Percentiles rank a stretch among this genome's conserved stretches.
Conservation (phyloP, 495 filamentous ascomycete species). For the Penicillium daleae region DNA sequence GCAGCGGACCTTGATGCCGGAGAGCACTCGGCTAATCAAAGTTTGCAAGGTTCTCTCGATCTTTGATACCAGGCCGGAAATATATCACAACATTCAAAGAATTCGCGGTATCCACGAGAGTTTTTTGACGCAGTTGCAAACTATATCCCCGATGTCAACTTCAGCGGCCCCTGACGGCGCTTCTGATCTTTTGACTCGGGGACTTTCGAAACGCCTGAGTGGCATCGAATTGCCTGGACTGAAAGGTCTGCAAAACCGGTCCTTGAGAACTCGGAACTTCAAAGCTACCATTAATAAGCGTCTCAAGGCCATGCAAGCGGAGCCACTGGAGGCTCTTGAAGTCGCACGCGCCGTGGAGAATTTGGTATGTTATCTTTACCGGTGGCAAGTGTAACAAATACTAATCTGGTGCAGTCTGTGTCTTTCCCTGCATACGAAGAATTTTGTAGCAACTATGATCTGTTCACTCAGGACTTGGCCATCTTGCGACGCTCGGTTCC, state of each 20-base stretch:
- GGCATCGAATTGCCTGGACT: constrained; percentile 32
- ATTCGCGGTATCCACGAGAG: constrained; percentile 51
- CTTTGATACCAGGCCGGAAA: constrained; percentile 39
- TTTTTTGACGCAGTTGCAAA: constrained; percentile 41
- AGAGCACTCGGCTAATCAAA: neutral
- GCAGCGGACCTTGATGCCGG: neutral
- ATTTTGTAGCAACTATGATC: constrained; percentile 84
- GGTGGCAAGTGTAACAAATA: no score
- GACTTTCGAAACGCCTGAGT: constrained; percentile 27
- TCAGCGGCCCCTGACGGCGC: constrained; percentile 18
- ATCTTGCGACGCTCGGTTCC: constrained; percentile 68
- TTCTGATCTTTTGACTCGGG: constrained; percentile 26
- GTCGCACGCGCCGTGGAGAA: constrained; percentile 79
- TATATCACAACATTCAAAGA: constrained; percentile 48
- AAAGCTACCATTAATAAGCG: constrained; percentile 34
- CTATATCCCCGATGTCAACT: constrained; percentile 35
- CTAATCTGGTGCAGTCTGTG: constrained; percentile 59
- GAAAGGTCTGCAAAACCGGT: constrained; percentile 35
- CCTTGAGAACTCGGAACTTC: constrained; percentile 34
- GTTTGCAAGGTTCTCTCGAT: constrained; percentile 39
- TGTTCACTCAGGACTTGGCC: constrained; percentile 77
- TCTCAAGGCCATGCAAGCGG: constrained; percentile 57
- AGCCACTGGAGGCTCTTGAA: constrained; percentile 70
- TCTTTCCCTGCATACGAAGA: constrained; percentile 86
- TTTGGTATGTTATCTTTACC: constrained; percentile 56